A percentile compares a stretch with the other conserved stretches of the same genome.
phyloP scores from a whole-genome alignment of 164 flowering plant genomes.

The Warburgia ugandensis region DNA sequence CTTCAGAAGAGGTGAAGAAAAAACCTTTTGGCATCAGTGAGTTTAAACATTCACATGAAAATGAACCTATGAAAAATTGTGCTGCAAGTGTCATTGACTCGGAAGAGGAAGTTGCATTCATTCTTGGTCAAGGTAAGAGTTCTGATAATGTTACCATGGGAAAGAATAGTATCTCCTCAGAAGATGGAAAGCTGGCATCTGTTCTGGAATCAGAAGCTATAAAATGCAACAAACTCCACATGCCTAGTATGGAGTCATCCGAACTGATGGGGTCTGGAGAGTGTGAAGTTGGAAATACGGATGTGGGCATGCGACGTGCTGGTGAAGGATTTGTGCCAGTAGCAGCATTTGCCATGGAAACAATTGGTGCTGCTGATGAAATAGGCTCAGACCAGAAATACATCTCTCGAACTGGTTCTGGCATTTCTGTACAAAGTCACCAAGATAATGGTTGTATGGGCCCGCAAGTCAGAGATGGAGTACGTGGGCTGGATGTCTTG shows the following conservation, averaged over 20 bases:
- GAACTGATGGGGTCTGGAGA: slow-evolving; percentile 23
- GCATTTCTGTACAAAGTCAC: slow-evolving; percentile 1
- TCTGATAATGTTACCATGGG: slow-evolving; percentile 22
- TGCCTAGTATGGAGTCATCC: slow-evolving; percentile 20
- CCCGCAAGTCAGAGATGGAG: slow-evolving; percentile 13
- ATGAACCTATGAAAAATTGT: slow-evolving; percentile 25
- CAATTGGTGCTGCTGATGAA: background rate
- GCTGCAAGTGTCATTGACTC: slow-evolving; percentile 44
- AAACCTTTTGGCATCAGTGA: slow-evolving; percentile 20
- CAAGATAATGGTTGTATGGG: slow-evolving; percentile 17
- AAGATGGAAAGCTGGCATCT: slow-evolving; percentile 17
- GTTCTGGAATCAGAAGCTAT: slow-evolving; percentile 13
- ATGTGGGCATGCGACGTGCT: background rate
- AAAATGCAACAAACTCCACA: slow-evolving; percentile 5
- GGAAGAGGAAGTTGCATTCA: slow-evolving; percentile 61
- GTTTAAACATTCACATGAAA: slow-evolving; percentile 30
- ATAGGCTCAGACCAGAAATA: background rate
- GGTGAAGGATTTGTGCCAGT: background rate
- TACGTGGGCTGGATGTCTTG: slow-evolving; percentile 14
- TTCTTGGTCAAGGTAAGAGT: slow-evolving; percentile 42
- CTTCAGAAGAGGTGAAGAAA: slow-evolving; percentile 51
- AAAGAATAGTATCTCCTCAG: slow-evolving; percentile 19
- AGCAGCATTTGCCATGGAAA: background rate
- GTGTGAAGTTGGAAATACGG: slow-evolving; percentile 12
- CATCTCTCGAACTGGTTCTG: background rate